phyloP scores from a whole-genome alignment of 1,284 basidiomycete species.

The Ceratobasidium papillatum region DNA sequence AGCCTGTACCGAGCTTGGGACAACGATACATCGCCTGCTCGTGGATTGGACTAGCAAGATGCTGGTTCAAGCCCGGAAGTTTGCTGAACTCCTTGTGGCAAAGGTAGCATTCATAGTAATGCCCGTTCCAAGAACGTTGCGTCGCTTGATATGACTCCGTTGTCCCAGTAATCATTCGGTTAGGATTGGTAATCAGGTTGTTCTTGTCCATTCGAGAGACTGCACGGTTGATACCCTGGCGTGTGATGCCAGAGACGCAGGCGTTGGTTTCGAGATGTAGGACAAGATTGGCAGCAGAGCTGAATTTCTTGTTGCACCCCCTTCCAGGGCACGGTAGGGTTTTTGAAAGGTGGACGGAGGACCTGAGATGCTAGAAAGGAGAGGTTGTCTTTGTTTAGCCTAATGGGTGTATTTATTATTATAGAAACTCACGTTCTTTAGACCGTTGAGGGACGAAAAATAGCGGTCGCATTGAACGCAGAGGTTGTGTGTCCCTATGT shows the following conservation, averaged over 20 bases:
- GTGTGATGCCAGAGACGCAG: slow-evolving; percentile 15
- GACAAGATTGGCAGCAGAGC: neutral
- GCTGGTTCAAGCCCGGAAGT: slow-evolving; percentile 59
- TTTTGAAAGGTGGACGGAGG: neutral
- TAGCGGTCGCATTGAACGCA: slow-evolving; percentile 19
- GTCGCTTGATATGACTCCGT: slow-evolving; percentile 51
- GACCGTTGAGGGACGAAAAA: neutral
- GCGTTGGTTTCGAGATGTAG: slow-evolving; percentile 23
- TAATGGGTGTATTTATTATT: neutral
- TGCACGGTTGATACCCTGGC: neutral
- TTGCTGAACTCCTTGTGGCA: slow-evolving; percentile 57
- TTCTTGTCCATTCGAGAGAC: neutral
- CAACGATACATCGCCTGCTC: slow-evolving; percentile 56
- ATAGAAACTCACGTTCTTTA: slow-evolving; percentile 18
- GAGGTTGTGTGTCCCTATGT: neutral
- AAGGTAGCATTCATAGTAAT: slow-evolving; percentile 62
- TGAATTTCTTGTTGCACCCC: slow-evolving; percentile 12
- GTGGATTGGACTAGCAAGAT: slow-evolving; percentile 61
- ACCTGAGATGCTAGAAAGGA: slow-evolving; percentile 7
- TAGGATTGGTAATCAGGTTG: slow-evolving; percentile 18
- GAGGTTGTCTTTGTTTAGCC: neutral
- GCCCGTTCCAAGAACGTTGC: slow-evolving; percentile 58
- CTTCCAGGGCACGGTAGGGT: slow-evolving; percentile 4
- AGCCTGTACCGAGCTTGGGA: slow-evolving; percentile 49
- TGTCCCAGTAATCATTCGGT: slow-evolving; percentile 11